Evolutionary conservation across 768 basidiomycete species (phyloP), one percentile per base, ranked within the genome.

Genomic region (Pleurotus djamor): DNA sequence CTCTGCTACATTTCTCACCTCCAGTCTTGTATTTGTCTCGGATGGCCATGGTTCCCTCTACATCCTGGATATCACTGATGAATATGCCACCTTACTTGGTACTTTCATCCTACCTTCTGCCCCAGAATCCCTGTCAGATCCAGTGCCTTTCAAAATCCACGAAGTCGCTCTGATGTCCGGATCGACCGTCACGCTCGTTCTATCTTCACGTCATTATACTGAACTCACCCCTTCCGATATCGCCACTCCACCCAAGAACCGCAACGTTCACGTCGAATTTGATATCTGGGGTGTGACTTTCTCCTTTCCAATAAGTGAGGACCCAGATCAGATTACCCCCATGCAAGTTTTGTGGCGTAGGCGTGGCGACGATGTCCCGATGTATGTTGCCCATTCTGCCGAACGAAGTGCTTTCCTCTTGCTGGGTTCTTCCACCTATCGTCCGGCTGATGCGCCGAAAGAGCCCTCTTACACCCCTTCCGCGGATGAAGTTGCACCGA

Each of bases 31-130:
- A 41, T 74, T 91, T 38, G 78, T 88, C 52, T 77, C 89, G 16
- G 91, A 94, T 65, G 92, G 92, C 7, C 72, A 76, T 63, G 90
- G 91, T n/a, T 66, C 75, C 14, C 70, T 93, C 34, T 89, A 91
- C 61, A 74, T 85, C 12, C 72, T 94, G 47, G 74, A 74, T 33
- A 66, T 87, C 32, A 66, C 73, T 13, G 59, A 65, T 9, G 78
- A 73, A 2, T 58, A 73, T 5, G 79, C 83, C 17, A 67, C 74
- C 8, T 72, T 83, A 37, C 67, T 86, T n/a, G 86, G 83, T 12
- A 72, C 72, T 34, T 88, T 81, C 66, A 80, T 81, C 45, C 71
- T 88, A 35, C 71, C 78, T 1, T 63, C 70, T 4, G 67, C 63
- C 17, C 59, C 67, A 5, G 59, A 41, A n/a, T n/a, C 48, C 33